Base-by-base conservation (phyloP, 768 basidiomycete species). In the Suillus fuscotomentosus region DNA sequence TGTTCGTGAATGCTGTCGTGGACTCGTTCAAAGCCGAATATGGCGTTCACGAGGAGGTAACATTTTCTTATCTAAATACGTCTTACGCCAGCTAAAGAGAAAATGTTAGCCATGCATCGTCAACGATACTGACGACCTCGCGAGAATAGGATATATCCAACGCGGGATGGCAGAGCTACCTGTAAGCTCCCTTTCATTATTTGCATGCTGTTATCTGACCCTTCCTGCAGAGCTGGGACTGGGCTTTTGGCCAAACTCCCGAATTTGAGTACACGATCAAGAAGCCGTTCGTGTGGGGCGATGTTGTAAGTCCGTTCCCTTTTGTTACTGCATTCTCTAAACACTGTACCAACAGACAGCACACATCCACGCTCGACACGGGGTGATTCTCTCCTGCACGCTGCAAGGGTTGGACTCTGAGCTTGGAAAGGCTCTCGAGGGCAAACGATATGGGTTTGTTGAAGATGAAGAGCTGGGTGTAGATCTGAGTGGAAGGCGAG, bases 201-300 rank as follows among this genome's bases (percentile, higher is more conserved):
- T 51, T 22, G 41, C 45, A 22, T 15, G 14, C 15, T 20, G 43
- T 43, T 62, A 45, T 53, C 8, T 31, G 5, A 9, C 7, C 15
- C 43, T 15, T 36, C n/a, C 31, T 61, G 24, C 69, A 96, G 95
- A 88, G 84, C 41, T 98, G 97, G 97, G 84, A 93, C 24, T 99
- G 96, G 95, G 80, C 84, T 15, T 97, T 88, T 70, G 97, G 96
- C 0, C 92, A 96, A 72, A 97, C 96, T 0, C 95, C 96, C 48
- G 92, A 97, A 72, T 99, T 99, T 73, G 89, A 87, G 8, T 91
- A 93, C 70, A 80, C 79, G 3, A 53, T 85, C 14, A 60, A 69
- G 4, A 71, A 72, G 31, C 63, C 72, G n/a, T 88, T 89, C 66
- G 54, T 70, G 4, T 87, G 86, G 86, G 87, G 85, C 11, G 70